Conservation (phyloP, 257 asterid species). For the Echium plantagineum region DNA sequence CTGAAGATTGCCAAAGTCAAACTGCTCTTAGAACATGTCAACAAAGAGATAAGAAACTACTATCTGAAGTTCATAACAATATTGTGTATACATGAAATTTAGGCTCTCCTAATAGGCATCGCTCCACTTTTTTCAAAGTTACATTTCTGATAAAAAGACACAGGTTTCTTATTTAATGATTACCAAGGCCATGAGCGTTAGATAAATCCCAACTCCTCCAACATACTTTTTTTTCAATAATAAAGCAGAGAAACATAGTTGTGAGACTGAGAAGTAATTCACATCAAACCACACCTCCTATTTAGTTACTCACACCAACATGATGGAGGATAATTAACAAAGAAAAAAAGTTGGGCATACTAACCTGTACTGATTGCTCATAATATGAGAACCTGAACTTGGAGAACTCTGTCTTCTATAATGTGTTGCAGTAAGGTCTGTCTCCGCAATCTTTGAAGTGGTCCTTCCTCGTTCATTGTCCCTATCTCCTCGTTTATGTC, state of each 20-base stretch:
- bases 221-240: too few relatives aligned
- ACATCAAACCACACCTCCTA: background rate
- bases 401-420: slow-evolving; percentile 71
- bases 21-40: background rate
- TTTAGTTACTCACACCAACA: background rate
- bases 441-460: slow-evolving; percentile 52
- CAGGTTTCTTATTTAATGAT: too few relatives aligned
- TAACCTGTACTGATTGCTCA: slow-evolving; percentile 73
- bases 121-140: too few relatives aligned
- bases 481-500: slow-evolving; percentile 34
- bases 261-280: too few relatives aligned
- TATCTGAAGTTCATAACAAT: background rate
- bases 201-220: too few relatives aligned
- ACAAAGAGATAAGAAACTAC: background rate
- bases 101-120: background rate
- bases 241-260: too few relatives aligned
- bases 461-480: slow-evolving; percentile 58
- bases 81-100: background rate
- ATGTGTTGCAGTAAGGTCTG: slow-evolving; percentile 42
- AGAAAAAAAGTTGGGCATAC: background rate
- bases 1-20: background rate
- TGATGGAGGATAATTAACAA: background rate
- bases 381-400: slow-evolving; percentile 45
- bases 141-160: too few relatives aligned
- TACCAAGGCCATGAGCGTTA: too few relatives aligned